Conservation (phyloP, 2,329 filamentous ascomycete species). For the Tolypocladium inflatum region DNA sequence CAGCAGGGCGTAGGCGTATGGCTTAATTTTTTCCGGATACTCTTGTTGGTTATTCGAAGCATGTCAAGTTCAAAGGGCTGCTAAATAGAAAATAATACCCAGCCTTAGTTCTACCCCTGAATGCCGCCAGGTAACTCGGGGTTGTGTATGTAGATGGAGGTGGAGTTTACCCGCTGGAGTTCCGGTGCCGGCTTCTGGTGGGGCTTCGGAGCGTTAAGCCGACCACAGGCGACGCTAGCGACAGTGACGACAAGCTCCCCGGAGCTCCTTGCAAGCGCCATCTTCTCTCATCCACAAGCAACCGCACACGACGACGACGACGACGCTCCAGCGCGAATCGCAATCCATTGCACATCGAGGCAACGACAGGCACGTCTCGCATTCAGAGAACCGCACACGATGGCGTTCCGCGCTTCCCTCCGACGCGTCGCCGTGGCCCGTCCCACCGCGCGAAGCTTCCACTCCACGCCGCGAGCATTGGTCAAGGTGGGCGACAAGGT, state of each 20-base stretch:
- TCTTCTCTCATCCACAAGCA: background rate
- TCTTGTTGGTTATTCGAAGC: too few relatives aligned
- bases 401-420: constrained; percentile 27
- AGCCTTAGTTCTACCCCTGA: background rate
- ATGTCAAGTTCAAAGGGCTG: too few relatives aligned
- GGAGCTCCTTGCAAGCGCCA: background rate
- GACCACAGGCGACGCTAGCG: background rate
- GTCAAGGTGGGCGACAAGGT: constrained; percentile 74
- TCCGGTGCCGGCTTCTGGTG: background rate
- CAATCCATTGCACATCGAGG: background rate
- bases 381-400: constrained; percentile 6
- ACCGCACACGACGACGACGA: background rate
- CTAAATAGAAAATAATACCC: background rate
- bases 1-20: too few relatives aligned
- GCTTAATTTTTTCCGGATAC: too few relatives aligned
- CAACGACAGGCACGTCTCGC: background rate
- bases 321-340: background rate
- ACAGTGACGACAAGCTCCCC: background rate
- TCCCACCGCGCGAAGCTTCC: constrained; percentile 41
- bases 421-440: constrained; percentile 21
- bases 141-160: background rate
- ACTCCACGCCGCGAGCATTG: constrained; percentile 49
- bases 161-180: background rate
- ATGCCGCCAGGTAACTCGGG: too few relatives aligned
- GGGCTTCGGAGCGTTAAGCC: background rate